Percentiles rank a stretch among this genome's conserved stretches.
Conservation (phyloP, 352 stramenopile species). For the Globisporangium orthogonon region DNA sequence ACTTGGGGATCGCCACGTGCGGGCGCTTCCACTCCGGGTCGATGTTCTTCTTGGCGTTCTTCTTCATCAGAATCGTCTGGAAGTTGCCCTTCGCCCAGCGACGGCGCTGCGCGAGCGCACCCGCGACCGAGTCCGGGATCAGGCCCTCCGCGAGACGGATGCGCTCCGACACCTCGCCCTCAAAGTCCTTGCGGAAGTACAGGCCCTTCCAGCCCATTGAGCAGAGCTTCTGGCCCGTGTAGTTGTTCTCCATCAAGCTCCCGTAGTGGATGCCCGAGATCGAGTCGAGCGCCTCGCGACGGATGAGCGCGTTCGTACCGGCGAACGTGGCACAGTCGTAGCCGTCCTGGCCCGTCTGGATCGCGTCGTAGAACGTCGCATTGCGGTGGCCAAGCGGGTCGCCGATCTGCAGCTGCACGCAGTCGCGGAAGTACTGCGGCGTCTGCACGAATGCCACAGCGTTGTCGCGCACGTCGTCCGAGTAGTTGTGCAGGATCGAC, state of each 20-base stretch:
- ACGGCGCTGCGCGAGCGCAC: slow-evolving; percentile 68
- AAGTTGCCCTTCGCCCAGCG: slow-evolving; percentile 85
- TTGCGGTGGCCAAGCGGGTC: slow-evolving; percentile 80
- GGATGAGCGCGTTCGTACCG: slow-evolving; percentile 78
- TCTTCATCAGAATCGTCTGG: slow-evolving; percentile 82
- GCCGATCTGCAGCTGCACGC: slow-evolving; percentile 75
- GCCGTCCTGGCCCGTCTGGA: slow-evolving; percentile 78
- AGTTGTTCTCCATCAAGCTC: slow-evolving; percentile 77
- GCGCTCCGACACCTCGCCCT: slow-evolving; percentile 68
- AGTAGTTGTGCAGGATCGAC: slow-evolving; percentile 66
- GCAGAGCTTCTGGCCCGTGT: slow-evolving; percentile 71
- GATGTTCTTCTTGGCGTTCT: slow-evolving; percentile 63
- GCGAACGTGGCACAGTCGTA: slow-evolving; percentile 79
- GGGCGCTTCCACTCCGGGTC: slow-evolving; percentile 80
- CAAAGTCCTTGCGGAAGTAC: slow-evolving; percentile 87
- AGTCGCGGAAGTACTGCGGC: slow-evolving; percentile 83
- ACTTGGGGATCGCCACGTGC: slow-evolving; percentile 68
- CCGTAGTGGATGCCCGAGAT: slow-evolving; percentile 85
- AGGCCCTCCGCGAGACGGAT: slow-evolving; percentile 73
- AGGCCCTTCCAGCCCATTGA: slow-evolving; percentile 81
- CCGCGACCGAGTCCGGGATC: slow-evolving; percentile 75
- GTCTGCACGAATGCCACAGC: slow-evolving; percentile 78
- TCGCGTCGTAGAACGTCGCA: slow-evolving; percentile 82
- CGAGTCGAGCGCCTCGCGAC: slow-evolving; percentile 76
- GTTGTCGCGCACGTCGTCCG: slow-evolving; percentile 76